phyloP scores from a whole-genome alignment of 192 early-diverging fungal genomes.

The Thamnidium elegans region DNA sequence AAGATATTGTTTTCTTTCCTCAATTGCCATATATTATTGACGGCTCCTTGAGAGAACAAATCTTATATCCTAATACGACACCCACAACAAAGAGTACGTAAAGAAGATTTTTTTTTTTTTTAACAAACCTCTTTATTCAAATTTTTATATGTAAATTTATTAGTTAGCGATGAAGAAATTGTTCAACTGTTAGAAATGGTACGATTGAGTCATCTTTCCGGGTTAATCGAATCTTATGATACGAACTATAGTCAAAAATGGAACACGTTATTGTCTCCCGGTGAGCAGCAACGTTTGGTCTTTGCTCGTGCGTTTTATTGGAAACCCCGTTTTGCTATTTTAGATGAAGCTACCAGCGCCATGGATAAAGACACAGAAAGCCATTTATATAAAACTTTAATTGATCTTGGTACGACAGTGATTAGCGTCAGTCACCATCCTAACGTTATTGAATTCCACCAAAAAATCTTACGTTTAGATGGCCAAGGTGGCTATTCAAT shows the following conservation, averaged over 20 bases:
- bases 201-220: constrained; percentile 40
- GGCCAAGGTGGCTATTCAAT: constrained; percentile 33
- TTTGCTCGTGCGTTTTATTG: constrained; percentile 68
- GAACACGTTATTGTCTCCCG: constrained; percentile 69
- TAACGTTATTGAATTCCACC: constrained; percentile 51
- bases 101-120: no score
- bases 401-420: constrained; percentile 71
- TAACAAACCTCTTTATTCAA: no score
- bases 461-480: constrained; percentile 37
- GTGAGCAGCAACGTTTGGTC: constrained; percentile 71
- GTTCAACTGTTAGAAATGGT: constrained; percentile 32
- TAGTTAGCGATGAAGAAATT: constrained; percentile 48
- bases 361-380: constrained; percentile 55
- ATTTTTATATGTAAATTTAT: background rate
- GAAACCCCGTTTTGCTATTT: constrained; percentile 70
- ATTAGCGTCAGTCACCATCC: constrained; percentile 89
- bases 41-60: constrained; percentile 64
- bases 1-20: constrained; percentile 64
- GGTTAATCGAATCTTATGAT: constrained; percentile 43
- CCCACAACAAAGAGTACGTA: constrained; percentile 33
- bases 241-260: constrained; percentile 49
- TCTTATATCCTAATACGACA: constrained; percentile 55
- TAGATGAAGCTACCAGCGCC: constrained; percentile 71
- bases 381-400: constrained; percentile 55
- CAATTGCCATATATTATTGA: constrained; percentile 61